Evolutionary conservation across 176 grass and related monocot genomes (phyloP).

Genomic region (Ensete glaucum): DNA sequence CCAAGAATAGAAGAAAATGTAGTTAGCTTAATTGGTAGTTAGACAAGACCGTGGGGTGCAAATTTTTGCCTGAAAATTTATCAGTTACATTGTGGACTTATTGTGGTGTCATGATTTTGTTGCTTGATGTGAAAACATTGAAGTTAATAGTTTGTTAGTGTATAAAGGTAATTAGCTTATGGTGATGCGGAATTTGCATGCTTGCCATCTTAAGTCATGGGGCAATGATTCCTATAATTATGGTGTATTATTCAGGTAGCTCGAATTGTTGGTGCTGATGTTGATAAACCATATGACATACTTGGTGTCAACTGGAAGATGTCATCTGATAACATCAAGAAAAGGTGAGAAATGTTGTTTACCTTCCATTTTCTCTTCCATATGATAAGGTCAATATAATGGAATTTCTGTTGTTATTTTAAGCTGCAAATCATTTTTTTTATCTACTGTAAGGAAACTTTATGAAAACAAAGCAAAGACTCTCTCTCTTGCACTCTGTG

Average conservation of each 20-base stretch:
- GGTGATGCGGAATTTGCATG: neutral
- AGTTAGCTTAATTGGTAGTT: too few species aligned
- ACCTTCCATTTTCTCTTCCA: neutral
- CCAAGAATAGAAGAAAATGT: too few species aligned
- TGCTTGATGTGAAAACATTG: neutral
- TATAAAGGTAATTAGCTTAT: neutral
- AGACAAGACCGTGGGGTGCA: neutral
- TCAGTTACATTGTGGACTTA: neutral
- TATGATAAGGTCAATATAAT: neutral
- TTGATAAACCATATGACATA: slow-evolving; percentile 68
- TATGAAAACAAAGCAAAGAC: neutral
- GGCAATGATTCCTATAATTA: neutral
- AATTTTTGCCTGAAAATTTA: neutral
- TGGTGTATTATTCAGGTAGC: slow-evolving; percentile 44
- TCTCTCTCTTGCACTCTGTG: neutral
- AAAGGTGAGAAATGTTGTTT: slow-evolving; percentile 49
- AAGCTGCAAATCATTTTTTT: neutral
- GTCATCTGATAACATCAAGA: slow-evolving; percentile 85
- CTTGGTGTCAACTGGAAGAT: slow-evolving; percentile 94
- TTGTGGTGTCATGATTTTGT: neutral
- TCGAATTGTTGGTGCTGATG: slow-evolving; percentile 75
- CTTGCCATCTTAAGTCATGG: neutral
- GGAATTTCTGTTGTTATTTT: neutral
- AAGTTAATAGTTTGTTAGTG: neutral
- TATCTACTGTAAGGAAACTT: neutral